A percentile compares a stretch with the other conserved stretches of the same genome.
phyloP scores from a whole-genome alignment of 306 rosid genomes.

The Prinsepia uniflora region DNA sequence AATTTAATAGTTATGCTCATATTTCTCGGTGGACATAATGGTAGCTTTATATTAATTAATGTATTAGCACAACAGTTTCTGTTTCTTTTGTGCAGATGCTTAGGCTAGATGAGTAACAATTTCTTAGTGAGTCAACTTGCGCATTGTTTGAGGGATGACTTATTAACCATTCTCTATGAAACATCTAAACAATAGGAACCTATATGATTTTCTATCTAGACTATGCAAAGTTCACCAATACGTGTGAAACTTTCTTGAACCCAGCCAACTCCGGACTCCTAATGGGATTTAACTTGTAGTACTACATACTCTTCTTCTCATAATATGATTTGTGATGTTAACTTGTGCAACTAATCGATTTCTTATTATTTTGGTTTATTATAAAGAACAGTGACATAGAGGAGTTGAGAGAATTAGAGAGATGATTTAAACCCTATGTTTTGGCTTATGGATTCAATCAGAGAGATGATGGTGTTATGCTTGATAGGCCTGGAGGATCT shows the following conservation, averaged over 20 bases:
- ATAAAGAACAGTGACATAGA: conserved; percentile 80
- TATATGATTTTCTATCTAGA: neutral
- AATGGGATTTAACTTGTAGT: neutral
- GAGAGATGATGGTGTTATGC: conserved; percentile 87
- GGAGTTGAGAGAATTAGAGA: conserved; percentile 63
- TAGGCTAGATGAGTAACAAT: conserved; percentile 82
- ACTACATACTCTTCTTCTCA: neutral
- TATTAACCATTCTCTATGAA: conserved; percentile 14
- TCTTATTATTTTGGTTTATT: conserved; percentile 40
- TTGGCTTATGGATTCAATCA: conserved; percentile 28
- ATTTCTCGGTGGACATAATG: neutral
- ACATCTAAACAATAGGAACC: neutral
- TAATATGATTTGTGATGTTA: conserved; percentile 9
- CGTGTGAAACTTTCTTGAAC: neutral
- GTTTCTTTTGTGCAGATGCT: conserved; percentile 65
- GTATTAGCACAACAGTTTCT: neutral
- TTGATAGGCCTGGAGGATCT: conserved; percentile 84
- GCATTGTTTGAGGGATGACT: conserved; percentile 71
- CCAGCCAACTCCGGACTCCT: neutral
- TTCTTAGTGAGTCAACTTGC: conserved; percentile 93
- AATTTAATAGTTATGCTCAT: neutral
- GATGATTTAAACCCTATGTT: conserved; percentile 17
- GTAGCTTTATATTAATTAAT: neutral
- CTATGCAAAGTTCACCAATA: neutral
- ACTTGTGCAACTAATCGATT: conserved; percentile 11